These are phyloP conservation scores for Podaxis sp. DNA, from an alignment of 768 basidiomycete species.

Conservation along the genomic window DNA sequence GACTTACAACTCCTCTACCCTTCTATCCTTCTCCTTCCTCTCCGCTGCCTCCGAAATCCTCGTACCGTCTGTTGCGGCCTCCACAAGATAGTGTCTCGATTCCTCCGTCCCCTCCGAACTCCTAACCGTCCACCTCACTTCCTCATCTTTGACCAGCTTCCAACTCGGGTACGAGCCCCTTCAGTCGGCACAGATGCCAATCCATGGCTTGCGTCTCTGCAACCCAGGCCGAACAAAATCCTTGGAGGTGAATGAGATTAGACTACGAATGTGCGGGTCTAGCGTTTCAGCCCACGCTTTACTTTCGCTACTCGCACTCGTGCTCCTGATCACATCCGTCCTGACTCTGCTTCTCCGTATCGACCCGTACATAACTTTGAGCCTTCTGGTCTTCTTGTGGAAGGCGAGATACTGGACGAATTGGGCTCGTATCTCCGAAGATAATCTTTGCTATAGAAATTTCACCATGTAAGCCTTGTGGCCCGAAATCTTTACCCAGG, in stretches of 20 bases:
- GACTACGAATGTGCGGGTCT: not conserved
- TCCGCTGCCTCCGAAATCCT: not conserved
- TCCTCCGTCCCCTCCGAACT: conserved; percentile 48
- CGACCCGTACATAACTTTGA: not conserved
- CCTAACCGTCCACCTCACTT: conserved; percentile 41
- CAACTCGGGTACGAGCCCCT: not conserved
- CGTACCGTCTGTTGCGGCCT: conserved; percentile 77
- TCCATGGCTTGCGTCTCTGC: not conserved
- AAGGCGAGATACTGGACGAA: not conserved
- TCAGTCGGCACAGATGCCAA: not conserved
- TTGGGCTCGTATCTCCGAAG: not conserved
- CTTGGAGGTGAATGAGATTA: not conserved
- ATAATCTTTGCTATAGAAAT: not conserved
- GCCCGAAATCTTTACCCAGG: conserved; percentile 24
- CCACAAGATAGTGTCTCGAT: conserved; percentile 68
- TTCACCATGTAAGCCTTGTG: conserved; percentile 23
- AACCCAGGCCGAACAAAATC: not conserved
- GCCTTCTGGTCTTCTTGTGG: not conserved
- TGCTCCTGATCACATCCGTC: not conserved
- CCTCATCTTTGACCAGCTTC: conserved; percentile 62
- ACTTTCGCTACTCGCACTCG: not conserved
- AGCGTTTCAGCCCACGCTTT: not conserved
- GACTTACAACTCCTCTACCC: not conserved
- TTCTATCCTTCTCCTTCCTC: not conserved
- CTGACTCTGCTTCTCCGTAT: not conserved